A percentile compares a stretch with the other conserved stretches of the same genome.
Evolutionary conservation across 2,329 filamentous ascomycete species (phyloP).

Genomic region (Cladophialophora chaetospira): DNA sequence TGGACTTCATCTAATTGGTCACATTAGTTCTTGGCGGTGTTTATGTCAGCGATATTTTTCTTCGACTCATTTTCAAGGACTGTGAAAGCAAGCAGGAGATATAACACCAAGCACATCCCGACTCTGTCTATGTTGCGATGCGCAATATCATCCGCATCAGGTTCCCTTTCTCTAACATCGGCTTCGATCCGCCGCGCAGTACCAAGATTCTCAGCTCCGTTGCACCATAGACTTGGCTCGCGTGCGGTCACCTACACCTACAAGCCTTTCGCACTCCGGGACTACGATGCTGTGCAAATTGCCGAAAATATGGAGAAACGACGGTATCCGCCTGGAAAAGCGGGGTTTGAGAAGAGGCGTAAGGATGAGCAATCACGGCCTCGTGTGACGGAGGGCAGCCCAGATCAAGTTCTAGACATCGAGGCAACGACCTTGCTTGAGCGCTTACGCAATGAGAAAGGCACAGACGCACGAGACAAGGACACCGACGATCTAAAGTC

Average conservation of each 20-base stretch:
- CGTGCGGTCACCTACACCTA: not conserved
- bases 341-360: not conserved
- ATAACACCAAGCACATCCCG: not conserved
- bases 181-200: not conserved
- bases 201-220: not conserved
- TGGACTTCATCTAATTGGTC: slow-evolving; percentile 5
- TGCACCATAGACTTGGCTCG: not conserved
- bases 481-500: not conserved
- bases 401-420: slow-evolving; percentile 21
- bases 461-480: not conserved
- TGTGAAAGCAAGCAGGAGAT: not conserved
- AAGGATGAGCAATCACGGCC: not conserved
- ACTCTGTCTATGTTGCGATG: not conserved
- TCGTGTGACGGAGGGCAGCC: slow-evolving; percentile 14
- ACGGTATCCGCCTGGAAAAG: not conserved
- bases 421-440: slow-evolving; percentile 21
- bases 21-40: not conserved
- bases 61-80: not conserved
- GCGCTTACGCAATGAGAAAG: not conserved
- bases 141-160: not conserved
- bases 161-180: not conserved
- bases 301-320: slow-evolving; percentile 15
- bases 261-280: not conserved
- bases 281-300: slow-evolving; percentile 20
- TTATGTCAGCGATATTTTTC: slow-evolving; percentile 19